Evolutionary conservation across 2,329 filamentous ascomycete species (phyloP).

Genomic region (Stagonosporopsis cucurbitacearum): DNA sequence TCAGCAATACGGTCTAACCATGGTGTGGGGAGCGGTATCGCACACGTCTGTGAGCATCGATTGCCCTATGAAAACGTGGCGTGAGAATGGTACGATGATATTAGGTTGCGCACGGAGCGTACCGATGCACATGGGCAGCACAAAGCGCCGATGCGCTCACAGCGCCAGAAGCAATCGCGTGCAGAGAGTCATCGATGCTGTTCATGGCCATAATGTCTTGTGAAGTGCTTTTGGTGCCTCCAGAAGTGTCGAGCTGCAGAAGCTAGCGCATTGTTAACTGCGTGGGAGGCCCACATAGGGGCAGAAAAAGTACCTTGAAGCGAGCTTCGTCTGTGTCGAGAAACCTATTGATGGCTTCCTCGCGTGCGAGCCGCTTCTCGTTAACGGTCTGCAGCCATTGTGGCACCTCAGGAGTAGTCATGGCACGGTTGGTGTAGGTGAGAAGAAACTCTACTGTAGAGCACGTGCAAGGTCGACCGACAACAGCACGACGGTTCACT

Average conservation of each 20-base stretch:
- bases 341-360: slow-evolving; percentile 35
- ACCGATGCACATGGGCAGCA: slow-evolving; percentile 41
- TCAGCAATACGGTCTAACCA: slow-evolving; percentile 18
- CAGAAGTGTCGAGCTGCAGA: slow-evolving; percentile 19
- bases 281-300: not conserved
- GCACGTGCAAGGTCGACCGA: not conserved
- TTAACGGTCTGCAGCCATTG: slow-evolving; percentile 38
- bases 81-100: slow-evolving; percentile 44
- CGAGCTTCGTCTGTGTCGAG: slow-evolving; percentile 10
- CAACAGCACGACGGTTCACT: not conserved
- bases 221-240: slow-evolving; percentile 6
- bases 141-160: slow-evolving; percentile 41
- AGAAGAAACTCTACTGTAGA: not conserved
- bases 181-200: slow-evolving; percentile 27
- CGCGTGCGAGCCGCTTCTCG: slow-evolving; percentile 34
- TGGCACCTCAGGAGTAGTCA: slow-evolving; percentile 23
- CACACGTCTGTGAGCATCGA: slow-evolving; percentile 42
- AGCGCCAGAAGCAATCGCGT: slow-evolving; percentile 34
- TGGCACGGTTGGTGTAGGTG: slow-evolving; percentile 12
- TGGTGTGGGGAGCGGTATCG: slow-evolving; percentile 8
- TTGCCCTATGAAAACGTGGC: slow-evolving; percentile 37
- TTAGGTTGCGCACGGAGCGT: slow-evolving; percentile 16
- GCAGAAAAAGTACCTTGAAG: slow-evolving; percentile 10
- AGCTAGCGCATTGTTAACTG: slow-evolving; percentile 22
- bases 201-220: slow-evolving; percentile 22